Base-by-base conservation (phyloP, 1,284 basidiomycete genomes). In the Microbotryum intermedium region DNA sequence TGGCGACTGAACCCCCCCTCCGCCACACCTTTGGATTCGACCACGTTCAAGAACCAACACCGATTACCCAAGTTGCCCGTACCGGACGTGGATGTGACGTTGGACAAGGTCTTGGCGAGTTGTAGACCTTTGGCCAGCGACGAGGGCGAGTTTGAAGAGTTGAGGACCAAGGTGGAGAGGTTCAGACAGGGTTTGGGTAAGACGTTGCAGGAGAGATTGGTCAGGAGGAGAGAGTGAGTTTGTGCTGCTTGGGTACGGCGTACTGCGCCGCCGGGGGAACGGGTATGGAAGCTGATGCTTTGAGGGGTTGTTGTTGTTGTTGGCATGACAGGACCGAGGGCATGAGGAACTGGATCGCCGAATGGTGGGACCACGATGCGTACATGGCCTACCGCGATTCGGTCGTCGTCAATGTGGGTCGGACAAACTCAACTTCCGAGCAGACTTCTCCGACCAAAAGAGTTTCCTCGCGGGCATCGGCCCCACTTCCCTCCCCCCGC, bases 331-430 rank as follows among this genome's bases (percentile, higher is more conserved):
- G 34, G 34, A 16, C 34, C 46, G 53, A 53, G 6, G 59, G 56
- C 8, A 54, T 55, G 46, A 58, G 58, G 45, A 71, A 65, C 60
- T 71, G 69, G 69, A 54, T 71, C 18, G 62, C 67, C n/a, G 64
- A 67, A 39, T 66, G 69, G 65, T 72, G 70, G 70, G 70, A 70
- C 47, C 57, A 57, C n/a, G 59, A 66, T 39, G 69, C 63, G 2
- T 70, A 70, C 58, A 69, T 70, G 69, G 55, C 63, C 23, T 72
- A 70, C 53, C 63, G 70, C 18, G 69, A 67, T 28, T 62, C 68
- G 18, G 61, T 72, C 57, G 68, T 71, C 28, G 53, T 65, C 59
- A 70, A 71, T 56, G 70, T 72, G 11, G 25, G 9, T 13, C 25
- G 46, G 43, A 44, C 4, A 34, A 42, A 11, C 9, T 39, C 9